Conservation (phyloP, 305 asterid genomes). For the Solanum hybrid region DNA sequence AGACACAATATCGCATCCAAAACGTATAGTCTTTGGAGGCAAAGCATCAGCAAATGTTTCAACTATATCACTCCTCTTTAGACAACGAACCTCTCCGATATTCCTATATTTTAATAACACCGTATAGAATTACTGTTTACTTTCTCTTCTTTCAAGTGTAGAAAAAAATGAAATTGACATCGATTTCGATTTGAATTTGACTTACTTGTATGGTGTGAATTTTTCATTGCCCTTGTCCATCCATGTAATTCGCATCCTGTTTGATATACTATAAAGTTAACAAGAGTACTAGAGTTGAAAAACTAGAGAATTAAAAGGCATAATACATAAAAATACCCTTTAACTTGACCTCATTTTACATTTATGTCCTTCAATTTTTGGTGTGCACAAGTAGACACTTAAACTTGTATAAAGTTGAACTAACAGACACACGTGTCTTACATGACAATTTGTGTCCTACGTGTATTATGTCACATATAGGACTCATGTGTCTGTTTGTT, state of each 20-base stretch:
- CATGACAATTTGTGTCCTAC: background rate
- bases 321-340: background rate
- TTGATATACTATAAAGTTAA: background rate
- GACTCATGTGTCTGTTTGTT: background rate
- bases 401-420: background rate
- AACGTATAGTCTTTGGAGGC: constrained; percentile 19
- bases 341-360: background rate
- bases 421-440: background rate
- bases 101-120: background rate
- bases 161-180: background rate
- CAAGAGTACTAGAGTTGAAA: background rate
- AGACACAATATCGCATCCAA: constrained; percentile 17
- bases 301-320: background rate
- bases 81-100: constrained; percentile 22
- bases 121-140: background rate
- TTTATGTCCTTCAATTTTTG: background rate
- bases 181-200: background rate
- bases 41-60: constrained; percentile 26
- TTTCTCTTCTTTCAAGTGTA: background rate
- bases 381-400: background rate
- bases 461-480: no score
- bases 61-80: constrained; percentile 28
- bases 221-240: constrained; percentile 17
- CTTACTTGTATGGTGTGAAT: constrained; percentile 17
- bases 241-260: constrained; percentile 19